phyloP scores from a whole-genome alignment of 139 green algal genomes.

The Coccomyxa sp. region DNA sequence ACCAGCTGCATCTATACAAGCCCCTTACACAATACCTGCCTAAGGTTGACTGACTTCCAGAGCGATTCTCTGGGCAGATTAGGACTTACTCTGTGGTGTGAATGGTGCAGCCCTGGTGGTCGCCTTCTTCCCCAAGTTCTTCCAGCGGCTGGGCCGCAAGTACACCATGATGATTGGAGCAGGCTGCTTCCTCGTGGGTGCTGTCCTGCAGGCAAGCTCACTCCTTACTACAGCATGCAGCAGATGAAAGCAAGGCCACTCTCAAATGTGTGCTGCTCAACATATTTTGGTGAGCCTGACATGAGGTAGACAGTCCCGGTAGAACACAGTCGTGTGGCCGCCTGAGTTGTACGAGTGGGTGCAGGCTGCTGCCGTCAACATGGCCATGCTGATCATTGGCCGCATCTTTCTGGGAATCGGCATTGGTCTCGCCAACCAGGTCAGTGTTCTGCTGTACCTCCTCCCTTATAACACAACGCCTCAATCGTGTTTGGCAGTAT shows the following conservation, averaged over 20 bases:
- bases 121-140: not conserved
- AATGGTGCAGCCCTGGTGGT: not conserved
- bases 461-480: too few species aligned
- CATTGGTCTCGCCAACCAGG: slow-evolving; percentile 46
- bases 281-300: too few species aligned
- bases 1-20: not conserved
- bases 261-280: too few species aligned
- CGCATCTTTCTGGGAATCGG: slow-evolving; percentile 57
- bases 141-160: not conserved
- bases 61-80: not conserved
- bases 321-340: too few species aligned
- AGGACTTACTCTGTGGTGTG: not conserved
- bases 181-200: not conserved
- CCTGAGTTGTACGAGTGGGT: too few species aligned
- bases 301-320: too few species aligned
- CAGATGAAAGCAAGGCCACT: too few species aligned
- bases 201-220: not conserved
- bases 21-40: not conserved
- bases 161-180: not conserved
- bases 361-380: slow-evolving; percentile 19
- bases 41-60: not conserved
- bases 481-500: not conserved
- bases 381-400: slow-evolving; percentile 58
- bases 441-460: not conserved
- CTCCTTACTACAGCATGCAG: too few species aligned